A percentile compares a stretch with the other conserved stretches of the same genome.
phyloP scores from a whole-genome alignment of 192 early-diverging fungal genomes.

The Coemansia sp. region DNA sequence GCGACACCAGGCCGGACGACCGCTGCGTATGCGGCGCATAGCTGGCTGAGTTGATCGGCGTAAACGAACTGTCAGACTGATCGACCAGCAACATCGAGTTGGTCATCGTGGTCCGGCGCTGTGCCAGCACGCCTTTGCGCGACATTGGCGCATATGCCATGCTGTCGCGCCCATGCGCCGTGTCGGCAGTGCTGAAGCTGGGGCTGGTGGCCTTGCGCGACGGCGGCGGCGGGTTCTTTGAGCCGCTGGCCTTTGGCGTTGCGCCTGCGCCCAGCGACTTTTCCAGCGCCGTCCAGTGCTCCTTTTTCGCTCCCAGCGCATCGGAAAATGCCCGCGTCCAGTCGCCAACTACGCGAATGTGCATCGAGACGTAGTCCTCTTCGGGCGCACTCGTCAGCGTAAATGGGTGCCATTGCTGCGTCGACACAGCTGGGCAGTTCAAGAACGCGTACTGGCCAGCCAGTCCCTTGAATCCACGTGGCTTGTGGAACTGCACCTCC shows the following conservation, averaged over 20 bases:
- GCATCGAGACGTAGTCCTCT: constrained; percentile 72
- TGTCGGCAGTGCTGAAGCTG: not conserved
- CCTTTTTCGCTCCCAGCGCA: constrained; percentile 67
- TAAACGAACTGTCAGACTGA: constrained; percentile 28
- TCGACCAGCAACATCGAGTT: constrained; percentile 49
- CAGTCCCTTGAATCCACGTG: constrained; percentile 55
- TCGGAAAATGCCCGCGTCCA: constrained; percentile 70
- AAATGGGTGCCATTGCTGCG: constrained; percentile 81
- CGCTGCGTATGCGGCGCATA: constrained; percentile 4
- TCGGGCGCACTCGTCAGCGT: constrained; percentile 80
- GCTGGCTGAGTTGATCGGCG: constrained; percentile 8
- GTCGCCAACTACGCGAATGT: constrained; percentile 76
- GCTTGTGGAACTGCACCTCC: constrained; percentile 77
- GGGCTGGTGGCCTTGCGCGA: constrained; percentile 20
- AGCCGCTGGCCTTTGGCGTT: not conserved
- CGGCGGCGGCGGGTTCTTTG: constrained; percentile 22
- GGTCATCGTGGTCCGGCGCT: constrained; percentile 20
- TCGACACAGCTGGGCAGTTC: constrained; percentile 70
- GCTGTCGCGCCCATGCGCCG: constrained; percentile 21
- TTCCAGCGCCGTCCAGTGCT: constrained; percentile 56
- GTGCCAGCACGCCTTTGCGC: not conserved
- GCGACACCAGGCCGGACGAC: constrained; percentile 29
- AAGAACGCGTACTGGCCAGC: constrained; percentile 82
- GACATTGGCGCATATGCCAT: constrained; percentile 44
- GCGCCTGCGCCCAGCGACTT: constrained; percentile 25